Evolutionary conservation across 2,329 filamentous ascomycete species (phyloP).

Genomic region (Alternaria novae-zelandiae): DNA sequence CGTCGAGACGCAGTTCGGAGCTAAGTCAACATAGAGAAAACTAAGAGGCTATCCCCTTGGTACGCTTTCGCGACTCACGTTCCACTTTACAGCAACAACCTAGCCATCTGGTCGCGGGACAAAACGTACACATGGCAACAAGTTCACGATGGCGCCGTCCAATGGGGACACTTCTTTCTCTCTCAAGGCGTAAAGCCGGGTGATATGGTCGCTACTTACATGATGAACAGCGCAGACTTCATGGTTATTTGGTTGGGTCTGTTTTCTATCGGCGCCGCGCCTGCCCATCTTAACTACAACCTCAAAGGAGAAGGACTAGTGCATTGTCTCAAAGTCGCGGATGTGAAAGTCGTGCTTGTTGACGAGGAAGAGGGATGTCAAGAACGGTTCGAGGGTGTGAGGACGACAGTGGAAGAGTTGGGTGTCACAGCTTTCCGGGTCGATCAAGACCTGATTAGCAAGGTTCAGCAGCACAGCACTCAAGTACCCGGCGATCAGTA

Average conservation of each 20-base stretch:
- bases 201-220: constrained; percentile 69
- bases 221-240: constrained; percentile 71
- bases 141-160: constrained; percentile 35
- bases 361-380: constrained; percentile 56
- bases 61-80: constrained; percentile 36
- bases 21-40: constrained; percentile 44
- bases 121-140: constrained; percentile 51
- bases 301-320: constrained; percentile 66
- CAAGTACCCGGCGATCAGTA: constrained; percentile 60
- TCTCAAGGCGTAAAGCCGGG: constrained; percentile 64
- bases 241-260: constrained; percentile 69
- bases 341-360: constrained; percentile 62
- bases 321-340: constrained; percentile 67
- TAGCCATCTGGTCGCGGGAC: constrained; percentile 70
- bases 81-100: constrained; percentile 49
- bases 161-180: constrained; percentile 41
- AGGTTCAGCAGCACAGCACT: constrained; percentile 23
- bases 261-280: constrained; percentile 69
- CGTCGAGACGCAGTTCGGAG: background rate
- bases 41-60: constrained; percentile 43
- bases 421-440: constrained; percentile 27
- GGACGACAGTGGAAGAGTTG: constrained; percentile 25
- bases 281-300: constrained; percentile 74
- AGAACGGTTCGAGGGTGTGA: constrained; percentile 26
- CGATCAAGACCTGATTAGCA: constrained; percentile 22